phyloP scores from a whole-genome alignment of 495 filamentous ascomycete species.

The Xylaria intraflava region DNA sequence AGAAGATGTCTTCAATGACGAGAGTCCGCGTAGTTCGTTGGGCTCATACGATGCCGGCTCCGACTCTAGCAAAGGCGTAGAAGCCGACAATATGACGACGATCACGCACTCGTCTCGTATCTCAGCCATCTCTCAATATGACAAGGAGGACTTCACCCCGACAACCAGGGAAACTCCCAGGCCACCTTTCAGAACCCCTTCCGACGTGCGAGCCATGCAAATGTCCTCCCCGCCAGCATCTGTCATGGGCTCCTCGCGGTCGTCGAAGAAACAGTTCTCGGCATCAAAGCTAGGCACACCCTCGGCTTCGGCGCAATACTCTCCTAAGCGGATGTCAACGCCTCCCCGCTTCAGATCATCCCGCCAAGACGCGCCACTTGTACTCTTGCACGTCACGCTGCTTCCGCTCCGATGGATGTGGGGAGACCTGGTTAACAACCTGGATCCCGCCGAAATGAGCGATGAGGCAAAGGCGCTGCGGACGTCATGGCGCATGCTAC shows the following conservation, averaged over 20 bases:
- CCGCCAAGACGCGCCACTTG: constrained; percentile 57
- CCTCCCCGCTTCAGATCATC: constrained; percentile 41
- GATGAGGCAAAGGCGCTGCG: constrained; percentile 52
- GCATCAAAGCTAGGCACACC: constrained; percentile 43
- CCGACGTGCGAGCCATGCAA: constrained; percentile 70
- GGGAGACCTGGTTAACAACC: constrained; percentile 46
- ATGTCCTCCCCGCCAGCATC: constrained; percentile 60
- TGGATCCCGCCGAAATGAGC: constrained; percentile 40
- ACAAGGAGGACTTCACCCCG: constrained; percentile 35
- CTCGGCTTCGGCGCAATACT: constrained; percentile 41
- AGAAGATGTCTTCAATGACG: constrained; percentile 51
- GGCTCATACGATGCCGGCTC: constrained; percentile 33
- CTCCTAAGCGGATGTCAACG: constrained; percentile 54
- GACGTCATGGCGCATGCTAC: constrained; percentile 66
- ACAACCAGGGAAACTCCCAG: constrained; percentile 32
- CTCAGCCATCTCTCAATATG: constrained; percentile 35
- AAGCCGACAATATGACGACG: constrained; percentile 26
- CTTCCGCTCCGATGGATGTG: constrained; percentile 67
- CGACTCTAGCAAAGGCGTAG: constrained; percentile 15
- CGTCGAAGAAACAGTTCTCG: constrained; percentile 36
- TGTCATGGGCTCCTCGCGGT: constrained; percentile 43
- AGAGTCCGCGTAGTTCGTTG: constrained; percentile 40
- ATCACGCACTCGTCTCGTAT: constrained; percentile 37
- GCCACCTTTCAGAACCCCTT: constrained; percentile 53
- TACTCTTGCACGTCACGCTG: constrained; percentile 81